A percentile compares a stretch with the other conserved stretches of the same genome.
Evolutionary conservation across 108 stramenopile species (phyloP).

Genomic region (Hondaea fermentalgiana): DNA sequence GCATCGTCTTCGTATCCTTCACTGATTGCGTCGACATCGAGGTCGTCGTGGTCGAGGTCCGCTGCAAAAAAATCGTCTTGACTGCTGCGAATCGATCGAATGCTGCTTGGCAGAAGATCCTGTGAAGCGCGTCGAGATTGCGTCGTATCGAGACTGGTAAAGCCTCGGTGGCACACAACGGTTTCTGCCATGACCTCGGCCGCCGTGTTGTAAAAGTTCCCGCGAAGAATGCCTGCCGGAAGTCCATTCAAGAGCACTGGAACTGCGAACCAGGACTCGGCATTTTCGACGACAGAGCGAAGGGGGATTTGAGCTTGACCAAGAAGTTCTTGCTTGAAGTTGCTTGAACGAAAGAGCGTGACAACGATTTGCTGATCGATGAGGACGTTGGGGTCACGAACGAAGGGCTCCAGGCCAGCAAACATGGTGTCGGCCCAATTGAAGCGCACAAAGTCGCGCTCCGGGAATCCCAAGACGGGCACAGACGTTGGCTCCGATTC

Average conservation of each 20-base stretch:
- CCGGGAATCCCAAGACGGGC: not conserved
- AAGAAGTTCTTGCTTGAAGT: not conserved
- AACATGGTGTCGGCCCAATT: not conserved
- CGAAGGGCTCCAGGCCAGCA: not conserved
- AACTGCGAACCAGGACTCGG: not conserved
- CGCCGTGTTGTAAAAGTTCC: not conserved
- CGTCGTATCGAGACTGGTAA: not conserved
- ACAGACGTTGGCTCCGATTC: not conserved
- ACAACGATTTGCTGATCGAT: not conserved
- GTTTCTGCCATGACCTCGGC: not conserved
- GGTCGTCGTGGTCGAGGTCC: not conserved
- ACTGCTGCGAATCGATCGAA: too few relatives aligned
- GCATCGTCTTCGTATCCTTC: not conserved
- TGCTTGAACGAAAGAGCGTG: not conserved
- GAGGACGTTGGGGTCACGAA: not conserved
- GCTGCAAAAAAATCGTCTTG: too few relatives aligned
- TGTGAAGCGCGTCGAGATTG: not conserved
- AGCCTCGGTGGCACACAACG: not conserved
- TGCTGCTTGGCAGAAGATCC: too few relatives aligned
- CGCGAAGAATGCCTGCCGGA: conserved; percentile 8
- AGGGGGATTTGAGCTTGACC: not conserved
- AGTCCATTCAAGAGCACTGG: not conserved
- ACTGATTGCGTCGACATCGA: not conserved
- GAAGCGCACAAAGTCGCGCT: not conserved
- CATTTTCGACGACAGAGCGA: not conserved